Evolutionary conservation across 2,329 filamentous ascomycete species (phyloP).

Genomic region (Fusarium solani-melongenae): DNA sequence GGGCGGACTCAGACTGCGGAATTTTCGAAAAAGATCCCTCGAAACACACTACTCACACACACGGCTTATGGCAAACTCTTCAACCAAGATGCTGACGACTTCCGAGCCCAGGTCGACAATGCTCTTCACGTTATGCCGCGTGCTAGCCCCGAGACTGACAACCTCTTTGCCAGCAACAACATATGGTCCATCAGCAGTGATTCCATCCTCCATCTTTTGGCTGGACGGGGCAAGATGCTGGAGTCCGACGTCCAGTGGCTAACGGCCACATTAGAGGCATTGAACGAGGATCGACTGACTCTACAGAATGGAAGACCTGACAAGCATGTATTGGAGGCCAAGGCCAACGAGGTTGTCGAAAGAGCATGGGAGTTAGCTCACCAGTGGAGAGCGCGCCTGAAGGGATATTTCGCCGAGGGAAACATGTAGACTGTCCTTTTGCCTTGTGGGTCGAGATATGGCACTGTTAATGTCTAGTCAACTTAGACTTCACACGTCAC

Average conservation of each 20-base stretch:
- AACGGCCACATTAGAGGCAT: no score
- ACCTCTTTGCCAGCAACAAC: not conserved
- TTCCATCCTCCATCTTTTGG: not conserved
- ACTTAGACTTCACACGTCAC: no score
- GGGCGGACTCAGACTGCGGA: not conserved
- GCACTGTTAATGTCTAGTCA: no score
- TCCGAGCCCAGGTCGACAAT: not conserved
- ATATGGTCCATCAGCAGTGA: not conserved
- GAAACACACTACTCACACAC: not conserved
- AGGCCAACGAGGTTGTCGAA: no score
- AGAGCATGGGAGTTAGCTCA: no score
- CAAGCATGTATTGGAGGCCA: no score
- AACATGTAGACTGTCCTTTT: no score
- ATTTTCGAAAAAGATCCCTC: not conserved
- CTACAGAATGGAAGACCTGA: no score
- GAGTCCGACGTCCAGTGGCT: not conserved
- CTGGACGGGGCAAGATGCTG: not conserved
- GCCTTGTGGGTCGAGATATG: no score
- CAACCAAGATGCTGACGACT: not conserved
- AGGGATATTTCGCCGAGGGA: no score
- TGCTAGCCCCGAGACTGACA: not conserved
- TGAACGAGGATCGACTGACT: no score
- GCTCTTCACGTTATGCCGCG: not conserved
- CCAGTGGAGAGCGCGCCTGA: no score
- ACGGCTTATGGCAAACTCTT: not conserved